These are phyloP conservation scores for Amanita rimosa DNA, from an alignment of 768 basidiomycete genomes.

Conservation along the genomic window DNA sequence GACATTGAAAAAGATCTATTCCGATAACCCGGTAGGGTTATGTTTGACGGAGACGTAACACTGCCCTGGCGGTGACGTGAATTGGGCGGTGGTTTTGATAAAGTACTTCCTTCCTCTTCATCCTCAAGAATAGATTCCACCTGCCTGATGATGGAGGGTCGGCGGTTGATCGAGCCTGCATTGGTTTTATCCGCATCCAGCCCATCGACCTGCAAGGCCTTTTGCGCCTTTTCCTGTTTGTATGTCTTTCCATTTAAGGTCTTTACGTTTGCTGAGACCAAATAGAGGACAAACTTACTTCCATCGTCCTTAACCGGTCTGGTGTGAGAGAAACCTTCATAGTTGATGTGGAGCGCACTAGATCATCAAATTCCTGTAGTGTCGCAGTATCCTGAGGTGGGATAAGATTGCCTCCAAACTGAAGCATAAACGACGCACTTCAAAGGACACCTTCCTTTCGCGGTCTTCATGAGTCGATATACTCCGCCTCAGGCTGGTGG, in stretches of 20 bases:
- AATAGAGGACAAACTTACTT: slow-evolving; percentile 46
- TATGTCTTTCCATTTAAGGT: slow-evolving; percentile 34
- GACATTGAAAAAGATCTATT: slow-evolving; percentile 31
- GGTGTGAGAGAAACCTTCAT: slow-evolving; percentile 96
- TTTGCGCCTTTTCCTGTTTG: slow-evolving; percentile 62
- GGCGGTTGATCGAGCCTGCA: slow-evolving; percentile 21
- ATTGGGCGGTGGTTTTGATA: slow-evolving; percentile 17
- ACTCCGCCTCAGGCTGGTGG: slow-evolving; percentile 19
- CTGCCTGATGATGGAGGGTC: slow-evolving; percentile 38
- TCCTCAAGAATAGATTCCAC: slow-evolving; percentile 60
- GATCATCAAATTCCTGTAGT: slow-evolving; percentile 82
- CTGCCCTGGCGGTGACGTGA: slow-evolving; percentile 35
- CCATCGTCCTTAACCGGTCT: slow-evolving; percentile 86
- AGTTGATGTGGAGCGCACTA: slow-evolving; percentile 82
- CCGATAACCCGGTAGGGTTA: slow-evolving; percentile 22
- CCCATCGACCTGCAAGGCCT: slow-evolving; percentile 27
- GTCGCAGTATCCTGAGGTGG: slow-evolving; percentile 37
- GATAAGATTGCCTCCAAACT: slow-evolving; percentile 4
- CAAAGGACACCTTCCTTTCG: slow-evolving; percentile 15
- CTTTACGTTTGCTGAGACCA: slow-evolving; percentile 20
- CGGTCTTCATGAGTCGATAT: slow-evolving; percentile 21
- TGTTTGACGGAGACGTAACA: slow-evolving; percentile 27
- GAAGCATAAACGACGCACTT: slow-evolving; percentile 14
- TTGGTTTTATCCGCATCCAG: slow-evolving; percentile 21
- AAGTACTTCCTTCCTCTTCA: slow-evolving; percentile 45